These are phyloP conservation scores for Pichia deserticola DNA, from an alignment of 805 yeast genomes.

Conservation along the genomic window DNA sequence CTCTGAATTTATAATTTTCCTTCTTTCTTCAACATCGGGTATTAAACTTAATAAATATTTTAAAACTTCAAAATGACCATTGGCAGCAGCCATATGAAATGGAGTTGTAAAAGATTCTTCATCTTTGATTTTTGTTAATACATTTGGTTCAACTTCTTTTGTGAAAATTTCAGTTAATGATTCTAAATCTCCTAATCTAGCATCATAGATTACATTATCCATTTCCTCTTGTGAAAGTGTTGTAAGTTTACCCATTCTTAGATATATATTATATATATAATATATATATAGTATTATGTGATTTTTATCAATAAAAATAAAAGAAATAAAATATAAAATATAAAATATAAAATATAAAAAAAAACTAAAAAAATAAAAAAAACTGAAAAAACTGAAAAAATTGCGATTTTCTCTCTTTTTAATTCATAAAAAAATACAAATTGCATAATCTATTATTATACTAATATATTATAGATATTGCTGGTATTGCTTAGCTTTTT, in stretches of 20 bases:
- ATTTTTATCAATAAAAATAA: too few relatives aligned
- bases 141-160: conserved; percentile 40
- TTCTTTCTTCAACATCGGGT: conserved; percentile 37
- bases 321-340: too few relatives aligned
- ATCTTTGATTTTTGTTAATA: conserved; percentile 46
- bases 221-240: conserved; percentile 61
- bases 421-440: too few relatives aligned
- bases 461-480: too few relatives aligned
- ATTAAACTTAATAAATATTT: conserved; percentile 48
- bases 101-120: conserved; percentile 64
- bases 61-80: conserved; percentile 74
- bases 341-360: too few relatives aligned
- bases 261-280: too few relatives aligned
- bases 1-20: conserved; percentile 36
- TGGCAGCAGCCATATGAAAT: conserved; percentile 92
- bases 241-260: conserved; percentile 24
- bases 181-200: conserved; percentile 83
- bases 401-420: too few relatives aligned
- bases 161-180: conserved; percentile 61
- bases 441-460: too few relatives aligned
- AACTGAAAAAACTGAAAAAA: too few relatives aligned
- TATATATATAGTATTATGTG: too few relatives aligned
- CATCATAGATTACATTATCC: conserved; percentile 74
- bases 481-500: too few relatives aligned
- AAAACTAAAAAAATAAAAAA: too few relatives aligned